Conservation (phyloP, 2,329 filamentous ascomycete species). For the Clonostachys sp. region DNA sequence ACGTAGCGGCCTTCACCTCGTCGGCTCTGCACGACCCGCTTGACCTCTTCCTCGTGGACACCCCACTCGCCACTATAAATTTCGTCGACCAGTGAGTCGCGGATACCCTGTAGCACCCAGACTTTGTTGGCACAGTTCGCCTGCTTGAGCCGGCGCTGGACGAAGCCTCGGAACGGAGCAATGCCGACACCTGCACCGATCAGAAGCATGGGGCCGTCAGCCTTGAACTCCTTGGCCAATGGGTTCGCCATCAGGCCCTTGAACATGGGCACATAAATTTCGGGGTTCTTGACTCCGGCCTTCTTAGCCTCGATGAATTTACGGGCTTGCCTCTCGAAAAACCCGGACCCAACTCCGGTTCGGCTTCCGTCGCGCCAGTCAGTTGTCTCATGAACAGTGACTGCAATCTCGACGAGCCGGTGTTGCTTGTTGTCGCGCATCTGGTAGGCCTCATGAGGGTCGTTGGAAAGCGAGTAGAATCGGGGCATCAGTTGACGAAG, state of each 20-base stretch:
- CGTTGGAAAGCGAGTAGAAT: slow-evolving; percentile 97
- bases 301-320: slow-evolving; percentile 65
- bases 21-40: slow-evolving; percentile 74
- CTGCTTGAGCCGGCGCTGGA: slow-evolving; percentile 87
- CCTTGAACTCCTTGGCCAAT: slow-evolving; percentile 83
- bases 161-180: slow-evolving; percentile 95
- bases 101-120: slow-evolving; percentile 90
- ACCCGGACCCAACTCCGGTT: slow-evolving; percentile 87
- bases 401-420: slow-evolving; percentile 90
- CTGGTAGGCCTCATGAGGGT: slow-evolving; percentile 74
- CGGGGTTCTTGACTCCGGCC: slow-evolving; percentile 47
- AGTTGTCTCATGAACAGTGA: slow-evolving; percentile 82
- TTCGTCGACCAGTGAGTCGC: slow-evolving; percentile 93
- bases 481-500: slow-evolving; percentile 91
- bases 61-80: slow-evolving; percentile 97
- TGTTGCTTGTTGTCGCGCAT: slow-evolving; percentile 66
- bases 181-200: slow-evolving; percentile 96
- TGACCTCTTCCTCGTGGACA: slow-evolving; percentile 82
- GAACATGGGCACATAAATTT: slow-evolving; percentile 91
- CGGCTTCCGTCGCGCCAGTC: slow-evolving; percentile 72
- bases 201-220: slow-evolving; percentile 94
- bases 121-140: slow-evolving; percentile 98
- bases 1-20: slow-evolving; percentile 83
- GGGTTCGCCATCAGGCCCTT: slow-evolving; percentile 97
- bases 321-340: slow-evolving; percentile 80